Conservation (phyloP, 2,329 filamentous ascomycete species). For the Diaporthe longicolla region DNA sequence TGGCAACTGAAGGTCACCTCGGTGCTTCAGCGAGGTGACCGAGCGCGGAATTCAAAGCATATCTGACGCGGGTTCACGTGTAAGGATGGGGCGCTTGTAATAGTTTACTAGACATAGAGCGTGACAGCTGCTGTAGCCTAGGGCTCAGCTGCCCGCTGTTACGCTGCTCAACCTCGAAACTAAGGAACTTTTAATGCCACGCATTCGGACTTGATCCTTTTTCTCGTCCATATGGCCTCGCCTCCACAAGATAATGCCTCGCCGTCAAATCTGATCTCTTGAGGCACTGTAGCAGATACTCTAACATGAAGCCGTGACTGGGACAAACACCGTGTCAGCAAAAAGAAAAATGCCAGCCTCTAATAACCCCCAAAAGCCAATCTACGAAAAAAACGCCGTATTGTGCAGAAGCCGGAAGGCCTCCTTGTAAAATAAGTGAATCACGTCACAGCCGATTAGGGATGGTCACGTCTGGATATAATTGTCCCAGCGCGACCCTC, state of each 20-base stretch:
- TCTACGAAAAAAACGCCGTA: conserved; percentile 43
- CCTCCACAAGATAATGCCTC: conserved; percentile 15
- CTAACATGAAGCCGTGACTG: conserved; percentile 38
- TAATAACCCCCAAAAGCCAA: conserved; percentile 39
- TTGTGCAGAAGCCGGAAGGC: conserved; percentile 38
- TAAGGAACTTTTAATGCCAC: conserved; percentile 38
- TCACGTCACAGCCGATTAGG: conserved; percentile 21
- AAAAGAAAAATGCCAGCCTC: conserved; percentile 41
- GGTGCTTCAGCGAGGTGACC: background rate
- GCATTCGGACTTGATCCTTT: conserved; percentile 14
- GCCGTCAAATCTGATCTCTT: conserved; percentile 10
- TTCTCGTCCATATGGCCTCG: background rate
- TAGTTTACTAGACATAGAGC: conserved; percentile 24
- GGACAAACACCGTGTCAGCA: conserved; percentile 38
- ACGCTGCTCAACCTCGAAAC: conserved; percentile 17
- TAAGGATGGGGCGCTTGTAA: background rate
- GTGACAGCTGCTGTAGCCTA: background rate
- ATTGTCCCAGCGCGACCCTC: background rate
- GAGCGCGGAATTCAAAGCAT: background rate
- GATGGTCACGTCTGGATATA: background rate
- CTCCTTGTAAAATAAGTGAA: conserved; percentile 34
- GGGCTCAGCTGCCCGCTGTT: conserved; percentile 11
- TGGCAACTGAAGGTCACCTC: background rate
- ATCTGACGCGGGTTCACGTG: background rate
- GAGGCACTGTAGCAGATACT: conserved; percentile 31